A percentile compares a stretch with the other conserved stretches of the same genome.
These are phyloP conservation scores for Myxozyma sirexii DNA, from an alignment of 805 yeast genomes.

Conservation along the genomic window DNA sequence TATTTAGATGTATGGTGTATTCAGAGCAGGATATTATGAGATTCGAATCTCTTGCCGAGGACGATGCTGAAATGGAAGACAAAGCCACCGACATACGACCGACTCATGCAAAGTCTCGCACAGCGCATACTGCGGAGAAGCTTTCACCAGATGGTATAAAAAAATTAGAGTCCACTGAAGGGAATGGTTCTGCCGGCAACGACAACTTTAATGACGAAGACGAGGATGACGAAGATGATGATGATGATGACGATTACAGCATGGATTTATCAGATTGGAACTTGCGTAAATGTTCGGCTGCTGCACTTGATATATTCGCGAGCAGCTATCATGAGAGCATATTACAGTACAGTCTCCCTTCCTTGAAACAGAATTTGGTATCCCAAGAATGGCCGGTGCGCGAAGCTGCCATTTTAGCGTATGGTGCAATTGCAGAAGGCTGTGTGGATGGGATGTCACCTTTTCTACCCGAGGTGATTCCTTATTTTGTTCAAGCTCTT, in stretches of 20 bases:
- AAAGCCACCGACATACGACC: constrained; percentile 88
- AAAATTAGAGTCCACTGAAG: too few species aligned
- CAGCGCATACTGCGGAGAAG: constrained; percentile 34
- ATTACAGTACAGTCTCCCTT: constrained; percentile 68
- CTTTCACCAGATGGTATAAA: background rate
- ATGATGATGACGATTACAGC: constrained; percentile 72
- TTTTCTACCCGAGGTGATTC: constrained; percentile 78
- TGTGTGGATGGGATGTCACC: constrained; percentile 68
- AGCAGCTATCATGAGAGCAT: constrained; percentile 67
- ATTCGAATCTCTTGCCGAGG: constrained; percentile 68
- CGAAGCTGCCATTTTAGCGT: constrained; percentile 90
- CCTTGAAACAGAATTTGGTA: constrained; percentile 68
- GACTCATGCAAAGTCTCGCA: constrained; percentile 66
- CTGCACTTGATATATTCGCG: constrained; percentile 83
- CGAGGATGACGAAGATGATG: constrained; percentile 64
- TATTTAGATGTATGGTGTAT: constrained; percentile 82
- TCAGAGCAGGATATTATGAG: constrained; percentile 75
- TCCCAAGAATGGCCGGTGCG: constrained; percentile 83
- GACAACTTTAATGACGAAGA: constrained; percentile 42
- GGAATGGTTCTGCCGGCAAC: constrained; percentile 22
- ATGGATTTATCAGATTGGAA: constrained; percentile 81
- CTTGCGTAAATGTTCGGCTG: constrained; percentile 90
- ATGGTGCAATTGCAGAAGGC: constrained; percentile 94
- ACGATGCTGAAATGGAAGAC: constrained; percentile 78
- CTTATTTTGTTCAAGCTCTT: constrained; percentile 79